A percentile compares a stretch with the other conserved stretches of the same genome.
These are phyloP conservation scores for Drechslerella dactyloides DNA, from an alignment of 2,329 filamentous ascomycete genomes.

Conservation along the genomic window DNA sequence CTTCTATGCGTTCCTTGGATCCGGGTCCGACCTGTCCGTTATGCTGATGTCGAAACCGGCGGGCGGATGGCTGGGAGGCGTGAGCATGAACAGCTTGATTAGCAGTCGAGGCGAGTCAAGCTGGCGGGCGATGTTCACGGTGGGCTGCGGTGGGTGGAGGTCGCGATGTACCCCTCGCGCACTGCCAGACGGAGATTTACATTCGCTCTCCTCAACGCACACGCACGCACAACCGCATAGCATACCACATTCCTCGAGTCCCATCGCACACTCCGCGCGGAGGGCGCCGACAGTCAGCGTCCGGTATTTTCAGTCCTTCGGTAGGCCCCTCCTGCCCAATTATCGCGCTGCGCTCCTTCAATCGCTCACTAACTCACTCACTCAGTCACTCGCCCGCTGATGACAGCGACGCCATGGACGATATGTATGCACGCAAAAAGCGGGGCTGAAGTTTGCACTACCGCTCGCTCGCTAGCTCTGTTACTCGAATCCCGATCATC, in stretches of 20 bases:
- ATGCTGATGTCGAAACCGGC: neutral
- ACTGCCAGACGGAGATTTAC: constrained; percentile 20
- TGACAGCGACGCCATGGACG: no score
- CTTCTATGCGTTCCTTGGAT: constrained; percentile 38
- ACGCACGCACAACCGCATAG: constrained; percentile 41
- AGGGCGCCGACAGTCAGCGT: no score
- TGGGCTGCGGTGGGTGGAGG: neutral
- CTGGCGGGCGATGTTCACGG: neutral
- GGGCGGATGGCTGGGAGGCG: constrained; percentile 3
- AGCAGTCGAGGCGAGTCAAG: neutral
- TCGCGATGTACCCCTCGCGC: constrained; percentile 26
- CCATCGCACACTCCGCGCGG: no score
- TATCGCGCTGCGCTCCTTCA: no score
- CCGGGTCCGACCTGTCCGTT: constrained; percentile 15
- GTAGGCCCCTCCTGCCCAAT: no score
- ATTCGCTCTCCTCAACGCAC: constrained; percentile 25
- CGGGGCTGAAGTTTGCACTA: constrained; percentile 43
- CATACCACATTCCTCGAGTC: neutral
- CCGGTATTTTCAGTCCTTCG: no score
- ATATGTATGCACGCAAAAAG: constrained; percentile 35
- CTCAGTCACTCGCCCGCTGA: no score
- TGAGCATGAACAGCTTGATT: constrained; percentile 4
- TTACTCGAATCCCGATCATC: constrained; percentile 8
- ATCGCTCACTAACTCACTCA: no score
- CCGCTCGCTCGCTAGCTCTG: neutral